Conservation (phyloP, 2,329 filamentous ascomycete genomes). For the Alternaria triticina region DNA sequence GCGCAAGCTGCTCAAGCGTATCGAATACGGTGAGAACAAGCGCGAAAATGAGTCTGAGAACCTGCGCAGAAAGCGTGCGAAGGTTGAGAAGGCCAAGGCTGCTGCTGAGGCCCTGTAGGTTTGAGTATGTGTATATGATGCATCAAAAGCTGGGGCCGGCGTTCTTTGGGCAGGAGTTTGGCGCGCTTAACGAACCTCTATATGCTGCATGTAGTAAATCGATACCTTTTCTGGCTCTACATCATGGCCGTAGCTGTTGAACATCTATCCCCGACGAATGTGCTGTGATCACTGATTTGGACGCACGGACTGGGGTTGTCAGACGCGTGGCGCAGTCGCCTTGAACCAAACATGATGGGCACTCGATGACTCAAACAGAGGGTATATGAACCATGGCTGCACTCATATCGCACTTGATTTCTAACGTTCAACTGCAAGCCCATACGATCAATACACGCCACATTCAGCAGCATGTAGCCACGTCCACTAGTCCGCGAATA, state of each 20-base stretch:
- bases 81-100: conserved; percentile 69
- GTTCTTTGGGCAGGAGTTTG: conserved; percentile 21
- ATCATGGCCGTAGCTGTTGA: not conserved
- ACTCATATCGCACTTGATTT: not conserved
- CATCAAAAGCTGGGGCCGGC: conserved; percentile 21
- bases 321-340: not conserved
- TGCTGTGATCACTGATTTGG: not conserved
- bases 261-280: not conserved
- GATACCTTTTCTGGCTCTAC: conserved; percentile 1
- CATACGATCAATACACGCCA: not conserved
- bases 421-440: not conserved
- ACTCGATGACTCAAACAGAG: conserved; percentile 3
- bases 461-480: not conserved
- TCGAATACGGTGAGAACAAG: conserved; percentile 94
- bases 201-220: conserved; percentile 6
- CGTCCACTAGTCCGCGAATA: not conserved
- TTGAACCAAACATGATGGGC: not conserved
- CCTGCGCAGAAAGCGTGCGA: conserved; percentile 87
- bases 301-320: conserved; percentile 3
- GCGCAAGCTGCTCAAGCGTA: conserved; percentile 96
- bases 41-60: conserved; percentile 89
- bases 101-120: conserved; percentile 36
- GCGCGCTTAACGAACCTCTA: conserved; percentile 10
- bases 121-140: conserved; percentile 3
- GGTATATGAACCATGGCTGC: not conserved